phyloP scores from a whole-genome alignment of 257 asterid species.

The Nicotiana attenuata region DNA sequence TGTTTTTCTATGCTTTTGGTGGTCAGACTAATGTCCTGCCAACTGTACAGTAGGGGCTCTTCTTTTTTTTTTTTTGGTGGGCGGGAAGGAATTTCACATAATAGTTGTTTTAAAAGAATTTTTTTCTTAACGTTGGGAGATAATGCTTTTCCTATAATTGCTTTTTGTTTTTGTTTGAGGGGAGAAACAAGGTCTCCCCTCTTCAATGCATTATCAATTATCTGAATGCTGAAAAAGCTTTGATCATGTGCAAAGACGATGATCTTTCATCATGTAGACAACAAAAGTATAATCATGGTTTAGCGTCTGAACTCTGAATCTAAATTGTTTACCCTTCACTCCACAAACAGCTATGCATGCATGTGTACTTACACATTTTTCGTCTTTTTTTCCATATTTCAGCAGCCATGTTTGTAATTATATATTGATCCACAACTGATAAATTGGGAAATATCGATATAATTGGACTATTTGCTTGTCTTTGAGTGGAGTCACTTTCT shows the following conservation, averaged over 20 bases:
- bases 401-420: too few relatives aligned
- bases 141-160: background rate
- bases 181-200: background rate
- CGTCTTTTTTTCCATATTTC: background rate
- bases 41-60: slow-evolving; percentile 22
- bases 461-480: too few relatives aligned
- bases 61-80: background rate
- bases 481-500: too few relatives aligned
- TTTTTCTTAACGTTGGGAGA: background rate
- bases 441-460: too few relatives aligned
- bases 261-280: background rate
- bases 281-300: background rate
- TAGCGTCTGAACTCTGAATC: background rate
- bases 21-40: slow-evolving; percentile 12
- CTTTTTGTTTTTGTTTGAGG: background rate
- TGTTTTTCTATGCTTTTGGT: slow-evolving; percentile 4
- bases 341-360: background rate
- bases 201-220: background rate
- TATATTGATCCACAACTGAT: too few relatives aligned
- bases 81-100: background rate
- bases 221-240: background rate
- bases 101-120: background rate
- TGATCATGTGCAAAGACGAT: background rate
- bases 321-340: background rate
- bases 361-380: background rate